phyloP scores from a whole-genome alignment of 2,329 filamentous ascomycete genomes.

The Exophiala sp. region DNA sequence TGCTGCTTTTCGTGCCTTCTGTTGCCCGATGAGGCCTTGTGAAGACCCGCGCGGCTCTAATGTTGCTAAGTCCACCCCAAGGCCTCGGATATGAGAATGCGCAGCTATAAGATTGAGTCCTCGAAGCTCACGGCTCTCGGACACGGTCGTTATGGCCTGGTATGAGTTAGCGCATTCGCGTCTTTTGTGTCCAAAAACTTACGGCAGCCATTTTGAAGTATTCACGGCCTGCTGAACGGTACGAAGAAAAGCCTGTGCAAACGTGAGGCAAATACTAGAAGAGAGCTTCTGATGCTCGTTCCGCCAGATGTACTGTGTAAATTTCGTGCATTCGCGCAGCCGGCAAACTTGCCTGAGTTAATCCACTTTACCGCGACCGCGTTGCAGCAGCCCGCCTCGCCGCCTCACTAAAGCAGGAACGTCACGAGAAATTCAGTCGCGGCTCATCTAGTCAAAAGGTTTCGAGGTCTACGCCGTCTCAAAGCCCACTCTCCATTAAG shows the following conservation, averaged over 20 bases:
- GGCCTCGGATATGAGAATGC: conserved; percentile 94
- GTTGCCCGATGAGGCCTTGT: conserved; percentile 92
- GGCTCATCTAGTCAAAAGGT: too few species aligned
- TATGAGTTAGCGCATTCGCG: conserved; percentile 6
- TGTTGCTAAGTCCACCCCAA: conserved; percentile 88
- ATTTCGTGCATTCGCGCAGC: conserved; percentile 1
- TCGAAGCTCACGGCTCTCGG: conserved; percentile 92
- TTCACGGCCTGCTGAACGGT: not conserved
- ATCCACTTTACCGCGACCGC: not conserved
- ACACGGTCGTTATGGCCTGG: conserved; percentile 73
- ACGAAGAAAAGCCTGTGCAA: not conserved
- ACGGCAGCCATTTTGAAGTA: conserved; percentile 21
- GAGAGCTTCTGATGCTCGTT: not conserved
- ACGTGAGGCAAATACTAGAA: too few species aligned
- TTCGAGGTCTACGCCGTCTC: too few species aligned
- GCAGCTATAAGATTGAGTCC: conserved; percentile 96
- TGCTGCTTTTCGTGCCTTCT: conserved; percentile 93
- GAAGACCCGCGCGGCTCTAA: conserved; percentile 80
- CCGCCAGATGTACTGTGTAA: not conserved
- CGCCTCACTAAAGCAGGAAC: not conserved
- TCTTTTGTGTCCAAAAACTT: not conserved
- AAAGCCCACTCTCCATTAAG: too few species aligned
- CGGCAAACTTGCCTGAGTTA: not conserved
- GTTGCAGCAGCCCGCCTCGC: not conserved
- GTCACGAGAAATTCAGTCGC: not conserved